A percentile compares a stretch with the other conserved stretches of the same genome.
Evolutionary conservation across 768 basidiomycete species (phyloP).

Genomic region (Macrolepiota dolichaula): DNA sequence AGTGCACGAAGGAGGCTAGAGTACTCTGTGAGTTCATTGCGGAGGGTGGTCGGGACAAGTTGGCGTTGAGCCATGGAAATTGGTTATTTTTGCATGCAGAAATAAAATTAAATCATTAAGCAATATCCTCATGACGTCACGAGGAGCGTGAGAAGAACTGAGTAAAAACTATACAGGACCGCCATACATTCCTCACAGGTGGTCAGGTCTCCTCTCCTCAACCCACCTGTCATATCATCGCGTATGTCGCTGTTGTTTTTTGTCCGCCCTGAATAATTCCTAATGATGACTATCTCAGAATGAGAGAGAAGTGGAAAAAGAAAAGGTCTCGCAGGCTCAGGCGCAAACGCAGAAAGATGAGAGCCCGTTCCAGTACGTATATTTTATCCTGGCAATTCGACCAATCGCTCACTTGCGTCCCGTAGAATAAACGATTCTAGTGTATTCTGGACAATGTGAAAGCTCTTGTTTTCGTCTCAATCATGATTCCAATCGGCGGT

Average conservation of each 20-base stretch:
- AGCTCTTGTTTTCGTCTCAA: neutral
- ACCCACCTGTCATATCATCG: constrained; percentile 28
- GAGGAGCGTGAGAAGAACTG: constrained; percentile 27
- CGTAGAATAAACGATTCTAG: constrained; percentile 34
- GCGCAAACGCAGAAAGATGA: constrained; percentile 95
- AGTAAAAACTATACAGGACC: constrained; percentile 44
- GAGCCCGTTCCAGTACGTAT: constrained; percentile 86
- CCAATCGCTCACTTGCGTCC: neutral
- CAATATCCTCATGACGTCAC: constrained; percentile 2
- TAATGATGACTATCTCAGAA: constrained; percentile 33
- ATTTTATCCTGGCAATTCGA: neutral
- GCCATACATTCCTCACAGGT: constrained; percentile 12
- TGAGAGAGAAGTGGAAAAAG: constrained; percentile 99
- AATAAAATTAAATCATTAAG: neutral
- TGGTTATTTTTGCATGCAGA: constrained; percentile 2
- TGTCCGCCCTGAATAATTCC: neutral
- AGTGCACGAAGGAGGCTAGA: constrained; percentile 14
- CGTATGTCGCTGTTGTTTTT: constrained; percentile 20
- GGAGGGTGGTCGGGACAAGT: constrained; percentile 2
- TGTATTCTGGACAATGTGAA: constrained; percentile 8
- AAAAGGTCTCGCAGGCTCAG: constrained; percentile 91
- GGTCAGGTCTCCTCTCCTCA: constrained; percentile 15
- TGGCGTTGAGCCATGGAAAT: constrained; percentile 1
- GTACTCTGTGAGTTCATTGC: constrained; percentile 15
- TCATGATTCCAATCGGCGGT: neutral